A percentile compares a stretch with the other conserved stretches of the same genome.
Evolutionary conservation across 2,329 filamentous ascomycete species (phyloP).

Genomic region (Phyllachora maydis): DNA sequence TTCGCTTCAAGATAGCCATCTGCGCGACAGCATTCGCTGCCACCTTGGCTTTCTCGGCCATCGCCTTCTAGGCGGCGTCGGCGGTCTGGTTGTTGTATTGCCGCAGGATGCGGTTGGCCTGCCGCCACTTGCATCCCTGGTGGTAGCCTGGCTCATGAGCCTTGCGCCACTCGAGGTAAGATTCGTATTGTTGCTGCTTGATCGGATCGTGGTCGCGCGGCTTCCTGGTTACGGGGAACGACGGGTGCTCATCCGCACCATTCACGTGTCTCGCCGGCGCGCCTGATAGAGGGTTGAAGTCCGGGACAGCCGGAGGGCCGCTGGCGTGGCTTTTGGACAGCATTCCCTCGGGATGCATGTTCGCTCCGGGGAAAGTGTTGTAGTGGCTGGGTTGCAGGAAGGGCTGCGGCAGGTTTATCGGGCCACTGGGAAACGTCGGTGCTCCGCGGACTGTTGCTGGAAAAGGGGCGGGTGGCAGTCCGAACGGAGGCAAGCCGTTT

Average conservation of each 20-base stretch:
- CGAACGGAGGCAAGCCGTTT: no score
- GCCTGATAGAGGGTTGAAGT: no score
- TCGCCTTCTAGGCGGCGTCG: constrained; percentile 4
- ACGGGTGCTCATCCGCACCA: constrained; percentile 4
- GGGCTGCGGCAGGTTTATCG: no score
- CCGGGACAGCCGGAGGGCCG: no score
- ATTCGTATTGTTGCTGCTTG: constrained; percentile 23
- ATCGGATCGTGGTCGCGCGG: constrained; percentile 17
- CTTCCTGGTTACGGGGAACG: constrained; percentile 12
- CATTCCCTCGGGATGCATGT: no score
- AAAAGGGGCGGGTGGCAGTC: no score
- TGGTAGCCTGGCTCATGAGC: constrained; percentile 25
- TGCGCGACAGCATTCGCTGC: constrained; percentile 4
- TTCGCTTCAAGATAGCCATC: constrained; percentile 4
- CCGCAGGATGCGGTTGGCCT: constrained; percentile 12
- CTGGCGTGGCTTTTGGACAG: no score
- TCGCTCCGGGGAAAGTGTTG: no score
- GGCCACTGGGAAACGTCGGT: no score
- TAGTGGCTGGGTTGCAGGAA: no score
- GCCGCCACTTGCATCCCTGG: constrained; percentile 20
- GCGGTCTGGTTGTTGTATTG: constrained; percentile 4
- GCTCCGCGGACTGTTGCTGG: no score
- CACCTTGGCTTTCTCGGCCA: constrained; percentile 6
- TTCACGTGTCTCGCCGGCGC: no score
- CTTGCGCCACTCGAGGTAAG: constrained; percentile 26